A percentile compares a stretch with the other conserved stretches of the same genome.
Conservation (phyloP, 2,329 filamentous ascomycete species). For the Diaporthe eres region DNA sequence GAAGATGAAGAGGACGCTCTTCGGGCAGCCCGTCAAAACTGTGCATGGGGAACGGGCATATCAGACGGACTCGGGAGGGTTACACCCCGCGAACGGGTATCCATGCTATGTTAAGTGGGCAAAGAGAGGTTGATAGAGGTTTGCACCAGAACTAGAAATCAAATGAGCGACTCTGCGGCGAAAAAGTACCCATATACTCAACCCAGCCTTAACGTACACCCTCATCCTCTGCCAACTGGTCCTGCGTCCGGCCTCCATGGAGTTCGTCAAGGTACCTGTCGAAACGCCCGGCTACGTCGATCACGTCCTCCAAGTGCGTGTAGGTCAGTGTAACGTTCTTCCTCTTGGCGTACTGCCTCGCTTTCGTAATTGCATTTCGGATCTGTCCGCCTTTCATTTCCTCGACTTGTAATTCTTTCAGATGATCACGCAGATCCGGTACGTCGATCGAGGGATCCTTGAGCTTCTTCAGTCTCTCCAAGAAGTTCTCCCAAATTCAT, state of each 20-base stretch:
- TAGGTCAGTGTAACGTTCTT: background rate
- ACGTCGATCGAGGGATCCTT: background rate
- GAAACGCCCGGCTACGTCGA: background rate
- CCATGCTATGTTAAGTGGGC: constrained; percentile 15
- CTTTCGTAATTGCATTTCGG: background rate
- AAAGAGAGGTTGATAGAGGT: background rate
- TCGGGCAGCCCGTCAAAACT: background rate
- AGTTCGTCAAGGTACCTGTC: background rate
- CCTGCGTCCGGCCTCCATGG: background rate
- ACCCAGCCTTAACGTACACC: background rate
- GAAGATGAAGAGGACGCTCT: background rate
- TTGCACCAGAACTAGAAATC: background rate
- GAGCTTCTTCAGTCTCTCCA: background rate
- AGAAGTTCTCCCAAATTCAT: background rate
- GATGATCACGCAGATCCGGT: background rate
- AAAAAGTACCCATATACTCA: background rate
- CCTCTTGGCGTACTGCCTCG: background rate
- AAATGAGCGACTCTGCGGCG: too few species aligned
- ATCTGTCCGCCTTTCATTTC: background rate
- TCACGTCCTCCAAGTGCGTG: background rate
- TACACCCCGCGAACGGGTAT: constrained; percentile 31
- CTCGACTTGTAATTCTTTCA: background rate
- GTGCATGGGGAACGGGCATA: constrained; percentile 23
- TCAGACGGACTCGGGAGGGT: constrained; percentile 17
- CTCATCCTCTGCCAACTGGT: background rate